Evolutionary conservation across 2,329 filamentous ascomycete species (phyloP).

Genomic region (Emergomyces africanus): DNA sequence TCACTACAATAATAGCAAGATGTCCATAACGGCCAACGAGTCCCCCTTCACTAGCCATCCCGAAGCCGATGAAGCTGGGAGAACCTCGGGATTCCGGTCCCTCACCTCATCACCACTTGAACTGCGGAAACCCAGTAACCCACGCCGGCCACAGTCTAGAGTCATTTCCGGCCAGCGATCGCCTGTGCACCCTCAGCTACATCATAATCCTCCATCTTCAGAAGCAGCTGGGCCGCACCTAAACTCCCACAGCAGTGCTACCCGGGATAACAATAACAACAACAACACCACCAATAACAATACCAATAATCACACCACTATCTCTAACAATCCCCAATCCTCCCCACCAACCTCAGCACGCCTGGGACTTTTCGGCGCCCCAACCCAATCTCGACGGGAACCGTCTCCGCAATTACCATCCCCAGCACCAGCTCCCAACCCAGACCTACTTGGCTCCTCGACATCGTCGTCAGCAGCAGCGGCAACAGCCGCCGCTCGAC

Average conservation of each 20-base stretch:
- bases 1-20: conserved; percentile 8
- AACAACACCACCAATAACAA: background rate
- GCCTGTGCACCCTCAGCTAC: conserved; percentile 5
- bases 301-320: conserved; percentile 2
- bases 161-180: conserved; percentile 15
- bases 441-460: conserved; percentile 21
- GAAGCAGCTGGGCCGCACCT: conserved; percentile 7
- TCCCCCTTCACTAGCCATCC: conserved; percentile 15
- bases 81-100: conserved; percentile 24
- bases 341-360: conserved; percentile 24
- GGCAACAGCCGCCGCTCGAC: conserved; percentile 7
- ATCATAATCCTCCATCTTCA: background rate
- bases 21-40: conserved; percentile 9
- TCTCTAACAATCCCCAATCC: conserved; percentile 12
- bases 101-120: conserved; percentile 28
- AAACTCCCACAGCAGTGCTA: background rate
- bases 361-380: conserved; percentile 21
- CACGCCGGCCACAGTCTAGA: conserved; percentile 18
- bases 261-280: conserved; percentile 4
- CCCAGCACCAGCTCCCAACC: conserved; percentile 11
- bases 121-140: conserved; percentile 23
- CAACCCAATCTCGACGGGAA: background rate
- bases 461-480: background rate
- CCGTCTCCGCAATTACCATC: conserved; percentile 2
- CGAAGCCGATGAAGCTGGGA: conserved; percentile 22